Base-by-base conservation (phyloP, 495 filamentous ascomycete species). In the Penicillium verhagenii region DNA sequence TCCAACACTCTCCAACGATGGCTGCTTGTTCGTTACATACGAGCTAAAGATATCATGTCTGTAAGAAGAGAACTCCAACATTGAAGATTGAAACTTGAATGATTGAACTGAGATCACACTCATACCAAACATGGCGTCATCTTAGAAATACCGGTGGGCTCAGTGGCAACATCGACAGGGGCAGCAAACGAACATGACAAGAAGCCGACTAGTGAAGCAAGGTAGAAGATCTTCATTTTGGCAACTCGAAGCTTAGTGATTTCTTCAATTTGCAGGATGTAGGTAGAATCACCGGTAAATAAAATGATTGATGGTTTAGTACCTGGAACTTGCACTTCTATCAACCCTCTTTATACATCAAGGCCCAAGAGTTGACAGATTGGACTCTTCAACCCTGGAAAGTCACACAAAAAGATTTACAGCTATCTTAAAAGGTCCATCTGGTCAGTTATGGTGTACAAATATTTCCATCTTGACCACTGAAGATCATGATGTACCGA, bases 1-100 rank as follows among this genome's bases (percentile, higher is more conserved):
- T 26, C 11, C 23, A 52, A 14, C 37, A 33, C 10, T 19, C 31
- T 25, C 19, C 37, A 5, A 11, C 21, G 1, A 18, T 19, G 16
- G 49, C 49, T 4, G 49, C 49, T 20, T 48, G 45, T 33, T 52
- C 49, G 16, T 52, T 52, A 9, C 49, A 52, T 6, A 38, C 24
- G 14, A 25, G 20, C 49, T 50, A 9, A 43, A 23, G n/a, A 11
- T 1, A 26, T n/a, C 4, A 25, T 13, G n/a, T 19, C 2, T 19
- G 16, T 35, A 10, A 18, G 24, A 14, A 25, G n/a, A n/a, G n/a
- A n/a, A n/a, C n/a, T n/a, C n/a, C n/a, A n/a, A n/a, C n/a, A n/a
- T n/a, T n/a, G n/a, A 45, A 45, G 2, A 25, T 4, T 11, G 23
- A 48, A 6, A 37, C n/a, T n/a, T 35, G 8, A 29, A 35, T 6